phyloP scores from a whole-genome alignment of 768 basidiomycete species.

The Boletus edulis region DNA sequence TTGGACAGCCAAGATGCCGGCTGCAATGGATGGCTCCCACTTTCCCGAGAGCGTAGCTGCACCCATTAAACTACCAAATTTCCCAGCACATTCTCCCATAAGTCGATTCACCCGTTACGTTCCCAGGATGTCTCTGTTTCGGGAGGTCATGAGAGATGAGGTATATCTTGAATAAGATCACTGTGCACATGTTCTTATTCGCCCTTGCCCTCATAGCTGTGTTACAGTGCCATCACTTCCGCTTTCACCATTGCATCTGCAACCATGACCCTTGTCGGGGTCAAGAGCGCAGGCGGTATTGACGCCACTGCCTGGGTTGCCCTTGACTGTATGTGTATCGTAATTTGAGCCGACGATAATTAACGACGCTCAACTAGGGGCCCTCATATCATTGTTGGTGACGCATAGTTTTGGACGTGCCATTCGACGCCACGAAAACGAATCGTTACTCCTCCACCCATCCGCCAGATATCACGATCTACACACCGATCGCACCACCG shows the following conservation, averaged over 20 bases:
- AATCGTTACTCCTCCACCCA: conserved; percentile 3
- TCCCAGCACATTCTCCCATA: conserved; percentile 26
- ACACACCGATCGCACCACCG: conserved; percentile 5
- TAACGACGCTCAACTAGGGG: conserved; percentile 10
- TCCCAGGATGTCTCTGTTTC: conserved; percentile 53
- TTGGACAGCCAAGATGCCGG: conserved; percentile 16
- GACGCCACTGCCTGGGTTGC: conserved; percentile 51
- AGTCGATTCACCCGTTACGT: conserved; percentile 42
- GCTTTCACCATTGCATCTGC: conserved; percentile 47
- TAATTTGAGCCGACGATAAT: not conserved
- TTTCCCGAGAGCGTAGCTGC: not conserved
- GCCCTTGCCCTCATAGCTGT: conserved; percentile 35
- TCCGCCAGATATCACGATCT: conserved; percentile 3
- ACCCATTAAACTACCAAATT: conserved; percentile 11
- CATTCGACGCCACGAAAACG: conserved; percentile 4
- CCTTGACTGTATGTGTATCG: conserved; percentile 46
- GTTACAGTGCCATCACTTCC: conserved; percentile 55
- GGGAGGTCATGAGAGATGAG: conserved; percentile 60
- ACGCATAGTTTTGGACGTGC: conserved; percentile 7
- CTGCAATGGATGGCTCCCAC: conserved; percentile 5
- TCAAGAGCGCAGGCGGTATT: conserved; percentile 44
- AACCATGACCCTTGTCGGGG: conserved; percentile 48
- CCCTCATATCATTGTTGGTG: conserved; percentile 1
- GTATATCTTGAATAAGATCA: conserved; percentile 32
- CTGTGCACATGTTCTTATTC: not conserved